Evolutionary conservation across 345 rosid species (phyloP), one percentile per base, ranked within the genome.

Genomic region (Abelmoschus esculentus): DNA sequence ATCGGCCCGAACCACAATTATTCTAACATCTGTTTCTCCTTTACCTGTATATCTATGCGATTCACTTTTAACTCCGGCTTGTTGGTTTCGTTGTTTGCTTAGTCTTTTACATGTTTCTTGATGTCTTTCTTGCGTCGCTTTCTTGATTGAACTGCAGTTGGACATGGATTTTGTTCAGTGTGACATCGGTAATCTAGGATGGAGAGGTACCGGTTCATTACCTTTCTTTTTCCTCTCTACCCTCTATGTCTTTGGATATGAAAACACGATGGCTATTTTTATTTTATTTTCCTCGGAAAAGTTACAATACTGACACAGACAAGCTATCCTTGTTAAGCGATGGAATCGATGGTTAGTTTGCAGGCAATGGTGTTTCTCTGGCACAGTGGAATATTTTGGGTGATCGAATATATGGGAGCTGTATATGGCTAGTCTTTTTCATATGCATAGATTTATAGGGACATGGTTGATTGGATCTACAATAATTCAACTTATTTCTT

Each of bases 141-240:
- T 71, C 44, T 11, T 32, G 31, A 70, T 47, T 61, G 60, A 71
- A 70, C 72, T 75, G 83, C 87, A 89, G 98, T 80, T 93, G 81
- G 91, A 88, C 77, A 85, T 93, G 44, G 75, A 87, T 73, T 88
- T 93, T 59, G 73, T 91, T 76, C 46, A 10, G 72, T 83, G 88
- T 81, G 90, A 93, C 76, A 66, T 91, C 76, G 73, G 74, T 79
- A 84, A 84, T 70, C 71, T 93, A 52, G 80, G 67, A 72, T 82
- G 84, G 77, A 88, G 89, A 85, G 97, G 98, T 93, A 75, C 75
- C 19, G 65, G 32, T 17, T 12, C 66, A 31, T 56, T 49, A 11
- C 26, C 28, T 40, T 2, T 54, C 56, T 26, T 4, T 2, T 1
- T 38, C 10, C 44, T 66, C 46, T 69, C 12, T 59, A 31, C 17